These are phyloP conservation scores for Globomyces sp. DNA, from an alignment of 371 early-diverging fungal genomes.

Conservation along the genomic window DNA sequence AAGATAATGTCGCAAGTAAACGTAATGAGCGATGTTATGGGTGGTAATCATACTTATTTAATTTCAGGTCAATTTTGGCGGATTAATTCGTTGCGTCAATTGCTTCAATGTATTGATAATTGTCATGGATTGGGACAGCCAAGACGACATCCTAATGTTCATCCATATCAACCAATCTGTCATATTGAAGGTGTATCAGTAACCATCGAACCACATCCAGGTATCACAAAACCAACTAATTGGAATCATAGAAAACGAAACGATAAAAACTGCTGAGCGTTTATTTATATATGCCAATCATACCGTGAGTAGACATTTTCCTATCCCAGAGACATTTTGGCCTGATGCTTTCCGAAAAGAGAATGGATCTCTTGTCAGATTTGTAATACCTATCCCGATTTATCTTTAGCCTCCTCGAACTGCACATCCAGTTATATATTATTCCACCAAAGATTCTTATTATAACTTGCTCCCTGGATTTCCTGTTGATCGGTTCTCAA, in stretches of 20 bases:
- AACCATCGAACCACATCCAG: constrained; percentile 55
- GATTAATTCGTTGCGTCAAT: constrained; percentile 42
- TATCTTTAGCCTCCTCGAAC: constrained; percentile 41
- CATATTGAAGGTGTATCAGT: constrained; percentile 58
- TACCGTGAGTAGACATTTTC: constrained; percentile 46
- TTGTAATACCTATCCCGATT: constrained; percentile 5
- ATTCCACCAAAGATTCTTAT: constrained; percentile 41
- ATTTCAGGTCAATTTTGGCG: constrained; percentile 40
- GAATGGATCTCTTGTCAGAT: neutral
- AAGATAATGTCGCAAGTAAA: constrained; percentile 51
- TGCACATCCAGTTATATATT: constrained; percentile 59
- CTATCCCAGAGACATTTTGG: constrained; percentile 73
- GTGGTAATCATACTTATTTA: constrained; percentile 28
- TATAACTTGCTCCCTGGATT: constrained; percentile 62
- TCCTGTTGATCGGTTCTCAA: constrained; percentile 65
- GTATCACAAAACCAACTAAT: constrained; percentile 22
- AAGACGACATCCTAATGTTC: constrained; percentile 41
- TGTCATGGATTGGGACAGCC: constrained; percentile 38
- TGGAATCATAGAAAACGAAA: constrained; percentile 24
- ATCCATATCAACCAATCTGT: constrained; percentile 35
- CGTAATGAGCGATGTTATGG: constrained; percentile 64
- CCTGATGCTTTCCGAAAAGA: constrained; percentile 31
- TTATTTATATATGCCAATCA: constrained; percentile 29
- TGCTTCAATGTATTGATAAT: constrained; percentile 57
- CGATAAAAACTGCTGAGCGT: constrained; percentile 23